Evolutionary conservation across 2,329 filamentous ascomycete genomes (phyloP), one percentile per base, ranked within the genome.

Genomic region (Colletotrichum somersetense): DNA sequence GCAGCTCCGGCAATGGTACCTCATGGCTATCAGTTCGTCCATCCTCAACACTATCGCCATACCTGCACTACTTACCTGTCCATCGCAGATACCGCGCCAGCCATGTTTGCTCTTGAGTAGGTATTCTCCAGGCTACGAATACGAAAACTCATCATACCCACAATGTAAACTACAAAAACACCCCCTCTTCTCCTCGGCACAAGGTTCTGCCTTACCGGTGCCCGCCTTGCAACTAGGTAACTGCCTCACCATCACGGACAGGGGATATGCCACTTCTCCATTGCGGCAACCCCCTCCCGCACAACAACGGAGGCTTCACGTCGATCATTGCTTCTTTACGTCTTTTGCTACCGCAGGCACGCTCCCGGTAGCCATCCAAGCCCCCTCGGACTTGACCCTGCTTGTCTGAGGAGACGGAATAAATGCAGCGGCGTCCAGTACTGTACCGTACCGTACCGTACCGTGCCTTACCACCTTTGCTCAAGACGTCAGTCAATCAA

Each of bases 291-390:
- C 38, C 30, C 35, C 62, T 64, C 48, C 62, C 62, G 62, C 23
- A 18, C 16, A 18, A 26, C 10, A 18, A 38, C 10, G 14, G 48
- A 64, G 57, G 57, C 57, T 44, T 40, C 35, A 55, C 44, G 69
- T 58, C 65, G 69, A 72, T 72, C 69, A 59, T 64, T 69, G 46
- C 69, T 63, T 55, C 53, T 59, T 69, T 44, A 26, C 50, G 16
- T 52, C 42, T 42, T 55, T 64, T 35, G 52, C 58, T 59, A 53
- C 53, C 53, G 23, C 67, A 59, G 26, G 33, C 64, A 52, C 50
- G 30, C 55, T n/a, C 55, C 44, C 55, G 55, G 33, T 40, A 55
- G 35, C 44, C 46, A 12, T 53, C 38, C 35, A 26, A 38, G 30
- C 53, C 16, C 62, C 35, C 26, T 16, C 16, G 14, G 6, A 44